Base-by-base conservation (phyloP, 116 monocot species). In the Papilionanthe hybrid region DNA sequence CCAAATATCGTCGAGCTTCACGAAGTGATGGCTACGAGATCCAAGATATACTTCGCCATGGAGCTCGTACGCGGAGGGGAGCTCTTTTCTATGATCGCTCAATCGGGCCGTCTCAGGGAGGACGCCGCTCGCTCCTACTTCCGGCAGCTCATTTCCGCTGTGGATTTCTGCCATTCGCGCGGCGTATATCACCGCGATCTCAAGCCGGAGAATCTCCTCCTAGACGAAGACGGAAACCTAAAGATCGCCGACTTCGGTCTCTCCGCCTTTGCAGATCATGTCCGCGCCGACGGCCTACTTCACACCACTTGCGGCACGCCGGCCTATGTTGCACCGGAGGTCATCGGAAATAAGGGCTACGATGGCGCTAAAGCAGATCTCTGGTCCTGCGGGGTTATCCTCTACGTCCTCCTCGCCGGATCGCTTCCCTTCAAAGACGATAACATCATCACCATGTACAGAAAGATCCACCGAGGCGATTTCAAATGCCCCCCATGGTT, bases 101-200 rank as follows among this genome's bases (percentile, higher is more conserved):
- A 81, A 25, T 11, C 55, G 56, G 93, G 93, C 11, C 84, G 86
- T 48, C 83, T 93, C 29, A 77, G 78, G 25, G 92, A 92, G 84
- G 84, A 84, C 74, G 43, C 60, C 19, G 89, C 92, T 47, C 86
- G 86, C 28, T 75, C 43, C 55, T 92, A 90, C 79, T 92, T 92
- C 88, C 75, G 79, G 18, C 89, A 89, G 83, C 86, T 92, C 42
- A 43, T 92, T 77, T 92, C 92, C 45, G 92, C 92, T 43, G 86
- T 92, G 27, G 89, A 92, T 32, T 92, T 89, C 75, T 92, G 92
- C 75, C 92, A 92, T 58, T 75, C 80, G 13, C 84, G 87, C 58
- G 92, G 92, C 45, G 89, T 92, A 45, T 92, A 76, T 77, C 92
- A 92, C 79, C 85, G 94, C 25, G 94, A 94, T 48, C 84, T 94